Conservation (phyloP, 441 rosid genomes). For the Raphanus hybrid region DNA sequence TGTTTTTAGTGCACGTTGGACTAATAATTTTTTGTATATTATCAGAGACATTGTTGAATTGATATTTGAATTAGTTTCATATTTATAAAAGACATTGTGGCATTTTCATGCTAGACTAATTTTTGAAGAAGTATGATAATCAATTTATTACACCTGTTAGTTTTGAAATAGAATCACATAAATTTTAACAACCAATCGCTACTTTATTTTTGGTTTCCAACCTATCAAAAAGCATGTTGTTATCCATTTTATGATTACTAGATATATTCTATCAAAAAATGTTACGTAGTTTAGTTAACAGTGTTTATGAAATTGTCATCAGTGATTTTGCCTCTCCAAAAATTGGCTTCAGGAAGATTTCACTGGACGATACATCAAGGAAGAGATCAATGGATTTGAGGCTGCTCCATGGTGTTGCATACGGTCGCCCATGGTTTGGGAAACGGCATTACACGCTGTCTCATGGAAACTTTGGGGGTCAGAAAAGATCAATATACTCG, state of each 20-base stretch:
- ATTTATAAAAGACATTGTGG: neutral
- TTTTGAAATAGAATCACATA: neutral
- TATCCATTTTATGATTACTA: neutral
- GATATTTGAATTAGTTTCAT: neutral
- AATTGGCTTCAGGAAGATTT: slow-evolving; percentile 50
- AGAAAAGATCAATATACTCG: slow-evolving; percentile 52
- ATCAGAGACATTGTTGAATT: neutral
- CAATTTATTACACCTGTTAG: neutral
- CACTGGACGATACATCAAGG: slow-evolving; percentile 53
- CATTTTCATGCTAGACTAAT: neutral
- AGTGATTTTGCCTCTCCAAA: slow-evolving; percentile 8
- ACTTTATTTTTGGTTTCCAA: neutral
- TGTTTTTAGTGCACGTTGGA: neutral
- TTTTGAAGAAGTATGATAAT: neutral
- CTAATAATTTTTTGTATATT: neutral
- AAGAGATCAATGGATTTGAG: slow-evolving; percentile 56
- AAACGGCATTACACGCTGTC: slow-evolving; percentile 62
- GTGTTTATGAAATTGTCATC: neutral
- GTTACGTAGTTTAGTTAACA: neutral
- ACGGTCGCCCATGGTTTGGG: slow-evolving; percentile 68
- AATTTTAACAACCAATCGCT: neutral
- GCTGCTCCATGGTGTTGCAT: slow-evolving; percentile 58
- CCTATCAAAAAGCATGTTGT: neutral
- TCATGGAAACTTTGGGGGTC: slow-evolving; percentile 60
- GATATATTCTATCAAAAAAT: neutral